These are phyloP conservation scores for Trypanosoma lewisi DNA, from an alignment of 208 protist genomes.

Conservation along the genomic window DNA sequence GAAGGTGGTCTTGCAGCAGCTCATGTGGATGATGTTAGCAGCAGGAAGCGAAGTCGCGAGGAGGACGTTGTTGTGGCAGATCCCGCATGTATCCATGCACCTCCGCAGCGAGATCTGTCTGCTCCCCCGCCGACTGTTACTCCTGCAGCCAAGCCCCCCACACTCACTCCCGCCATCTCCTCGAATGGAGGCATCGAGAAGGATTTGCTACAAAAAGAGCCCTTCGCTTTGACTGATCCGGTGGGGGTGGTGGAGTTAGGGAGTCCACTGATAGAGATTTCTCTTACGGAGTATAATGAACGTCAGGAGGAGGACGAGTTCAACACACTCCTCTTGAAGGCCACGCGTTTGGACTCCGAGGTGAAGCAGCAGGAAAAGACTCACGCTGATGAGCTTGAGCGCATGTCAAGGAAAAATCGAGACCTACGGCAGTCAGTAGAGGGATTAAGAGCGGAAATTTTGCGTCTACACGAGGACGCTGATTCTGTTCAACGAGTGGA, in stretches of 20 bases:
- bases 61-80: background rate
- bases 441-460: conserved; percentile 4
- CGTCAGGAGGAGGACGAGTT: conserved; percentile 67
- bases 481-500: background rate
- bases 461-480: conserved; percentile 21
- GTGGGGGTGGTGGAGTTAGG: background rate
- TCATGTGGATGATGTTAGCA: background rate
- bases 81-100: too few species aligned
- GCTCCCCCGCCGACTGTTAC: background rate
- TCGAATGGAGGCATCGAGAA: background rate
- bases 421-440: conserved; percentile 17
- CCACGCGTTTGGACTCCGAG: conserved; percentile 28
- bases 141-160: background rate
- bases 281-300: conserved; percentile 58
- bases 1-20: too few species aligned
- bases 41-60: conserved; percentile 10
- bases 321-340: conserved; percentile 61
- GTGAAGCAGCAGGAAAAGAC: conserved; percentile 15
- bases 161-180: background rate
- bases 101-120: too few species aligned
- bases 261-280: background rate
- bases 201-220: background rate
- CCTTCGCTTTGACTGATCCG: background rate
- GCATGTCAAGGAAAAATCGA: conserved; percentile 15
- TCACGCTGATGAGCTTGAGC: conserved; percentile 10